Evolutionary conservation across 164 flowering plant species (phyloP), one percentile per base, ranked within the genome.

Genomic region (Hamamelis virginiana): DNA sequence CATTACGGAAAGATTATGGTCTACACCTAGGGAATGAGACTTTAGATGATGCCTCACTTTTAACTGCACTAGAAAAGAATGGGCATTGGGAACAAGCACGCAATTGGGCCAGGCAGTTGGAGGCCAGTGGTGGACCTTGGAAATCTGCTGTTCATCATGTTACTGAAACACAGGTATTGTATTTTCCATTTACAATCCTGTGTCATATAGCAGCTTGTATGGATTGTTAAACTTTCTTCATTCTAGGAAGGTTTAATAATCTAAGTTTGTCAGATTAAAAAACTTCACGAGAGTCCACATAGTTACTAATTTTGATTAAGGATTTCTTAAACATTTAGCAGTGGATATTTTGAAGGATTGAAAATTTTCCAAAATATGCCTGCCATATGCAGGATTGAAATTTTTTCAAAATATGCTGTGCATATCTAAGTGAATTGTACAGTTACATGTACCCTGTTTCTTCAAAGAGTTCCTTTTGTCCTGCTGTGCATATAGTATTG

Each of bases 31-130:
- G 96, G 15, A 79, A 78, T 80, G 94, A 87, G 67, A 70, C 82
- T 60, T 74, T 89, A 44, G 98, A 96, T 83, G 99, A 93, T 81
- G 86, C 85, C 75, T 84, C 96, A 53, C 98, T 93, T 78, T 69
- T 93, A 66, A 64, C 78, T 18, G 95, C 91, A 50, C 69, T 96
- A 60, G 91, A 86, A 78, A 86, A 84, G 66, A 89, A 85, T 75
- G 90, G 97, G 25, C 83, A 85, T 16, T 96, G 99, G 99, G 99
- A 93, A 53, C 96, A 91, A 74, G 99, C 98, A 67, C 96, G 98
- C 50, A 90, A 76, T 72, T 96, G 99, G 99, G 98, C 99, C 45
- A 84, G 76, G 75, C 97, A 96, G 73, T 79, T 96, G 82, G 99
- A 96, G 69, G 84, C 94, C 69, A 85, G 82, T 80, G 93, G 91